Evolutionary conservation across 768 basidiomycete genomes (phyloP), one percentile per base, ranked within the genome.

Genomic region (Amanita jacksonii): DNA sequence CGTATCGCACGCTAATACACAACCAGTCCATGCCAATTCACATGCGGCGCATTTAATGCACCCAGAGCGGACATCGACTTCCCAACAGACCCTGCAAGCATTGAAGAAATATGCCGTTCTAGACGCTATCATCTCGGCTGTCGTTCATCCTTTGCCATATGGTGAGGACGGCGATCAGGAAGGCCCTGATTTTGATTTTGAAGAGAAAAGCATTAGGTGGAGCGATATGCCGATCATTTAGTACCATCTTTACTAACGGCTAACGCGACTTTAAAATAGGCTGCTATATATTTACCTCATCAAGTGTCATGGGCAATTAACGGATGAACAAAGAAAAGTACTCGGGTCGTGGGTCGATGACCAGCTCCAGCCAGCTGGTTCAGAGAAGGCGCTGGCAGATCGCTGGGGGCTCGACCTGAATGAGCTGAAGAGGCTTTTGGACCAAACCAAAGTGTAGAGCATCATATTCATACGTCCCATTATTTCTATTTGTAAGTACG

Each of bases 21-120:
- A 58, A 38, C 67, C 70, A 0, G 67, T 85, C n/a, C 75, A 84
- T 56, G 66, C 76, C 20, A 86, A 86, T 60, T 86, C 83, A 5
- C 85, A 85, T 54, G 76, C 81, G 0, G 71, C 76, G 13, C 70
- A 81, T 59, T 63, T 79, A 1, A 60, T 69, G 3, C 64, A 81
- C 53, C 80, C 83, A 0, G 60, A 66, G 1, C 71, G 73, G 2
- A 65, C 67, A 23, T 58, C 65, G 3, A 88, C 85, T 0, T 74
- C 73, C 0, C 46, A 56, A 4, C 54, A 63, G 10, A 65, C 79
- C 1, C 56, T 76, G 13, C 53, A 60, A 16, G 85, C 80, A 0
- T 55, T 88, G 28, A 49, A 54, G 23, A 50, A 62, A 18, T 60
- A 73, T 46, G 63, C 60, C 9, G 58, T 87, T 10, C 52, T 81